These are phyloP conservation scores for Phytophthora nicotianae DNA, from an alignment of 352 stramenopile species.

Conservation along the genomic window DNA sequence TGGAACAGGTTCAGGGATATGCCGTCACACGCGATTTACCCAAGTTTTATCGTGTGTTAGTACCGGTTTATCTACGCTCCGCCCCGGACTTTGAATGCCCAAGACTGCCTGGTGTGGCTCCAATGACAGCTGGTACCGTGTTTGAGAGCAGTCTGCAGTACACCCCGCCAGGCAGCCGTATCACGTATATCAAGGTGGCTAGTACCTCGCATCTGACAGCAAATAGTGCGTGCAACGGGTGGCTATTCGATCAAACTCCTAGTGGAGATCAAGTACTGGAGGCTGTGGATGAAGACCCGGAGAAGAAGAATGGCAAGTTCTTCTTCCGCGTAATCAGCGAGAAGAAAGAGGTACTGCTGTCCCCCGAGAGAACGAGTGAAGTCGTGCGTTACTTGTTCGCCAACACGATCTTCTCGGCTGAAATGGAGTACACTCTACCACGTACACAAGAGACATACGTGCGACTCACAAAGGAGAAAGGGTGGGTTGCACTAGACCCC, in stretches of 20 bases:
- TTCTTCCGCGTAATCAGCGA: conserved; percentile 75
- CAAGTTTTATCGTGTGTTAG: conserved; percentile 80
- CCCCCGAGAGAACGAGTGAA: conserved; percentile 68
- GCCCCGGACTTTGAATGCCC: conserved; percentile 82
- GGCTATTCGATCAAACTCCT: conserved; percentile 71
- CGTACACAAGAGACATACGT: conserved; percentile 77
- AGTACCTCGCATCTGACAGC: conserved; percentile 46
- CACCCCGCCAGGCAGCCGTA: conserved; percentile 70
- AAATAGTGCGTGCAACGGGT: conserved; percentile 55
- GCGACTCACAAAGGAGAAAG: conserved; percentile 77
- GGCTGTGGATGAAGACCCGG: conserved; percentile 69
- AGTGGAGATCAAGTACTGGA: conserved; percentile 73
- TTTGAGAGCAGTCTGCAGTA: conserved; percentile 85
- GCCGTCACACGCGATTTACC: conserved; percentile 67
- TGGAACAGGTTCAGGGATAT: conserved; percentile 77
- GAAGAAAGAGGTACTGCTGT: conserved; percentile 79
- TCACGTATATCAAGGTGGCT: conserved; percentile 84
- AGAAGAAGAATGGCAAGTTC: conserved; percentile 85
- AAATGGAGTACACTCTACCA: conserved; percentile 84
- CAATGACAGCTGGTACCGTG: conserved; percentile 69
- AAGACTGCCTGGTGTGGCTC: conserved; percentile 65
- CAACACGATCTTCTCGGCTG: conserved; percentile 75
- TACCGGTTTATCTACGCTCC: conserved; percentile 69
- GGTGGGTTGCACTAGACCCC: conserved; percentile 68
- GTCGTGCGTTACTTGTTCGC: conserved; percentile 68